Evolutionary conservation across 2,329 filamentous ascomycete species (phyloP).

Genomic region (Hymenoscyphus repandus): DNA sequence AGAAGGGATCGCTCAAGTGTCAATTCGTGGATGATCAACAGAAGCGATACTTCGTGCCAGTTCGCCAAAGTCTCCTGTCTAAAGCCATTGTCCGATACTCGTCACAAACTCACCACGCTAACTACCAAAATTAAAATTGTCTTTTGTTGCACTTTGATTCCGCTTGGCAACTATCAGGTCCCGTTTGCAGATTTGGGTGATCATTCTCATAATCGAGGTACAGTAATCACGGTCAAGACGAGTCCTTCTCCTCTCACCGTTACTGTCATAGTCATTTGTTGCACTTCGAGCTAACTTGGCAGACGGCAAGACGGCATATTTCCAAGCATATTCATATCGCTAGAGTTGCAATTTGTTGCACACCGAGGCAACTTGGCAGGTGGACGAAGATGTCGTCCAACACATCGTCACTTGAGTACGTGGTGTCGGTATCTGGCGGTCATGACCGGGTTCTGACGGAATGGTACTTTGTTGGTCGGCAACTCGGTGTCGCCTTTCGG

Average conservation of each 20-base stretch:
- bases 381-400: no score
- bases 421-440: no score
- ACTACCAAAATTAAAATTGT: not conserved
- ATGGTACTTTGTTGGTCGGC: no score
- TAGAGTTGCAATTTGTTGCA: not conserved
- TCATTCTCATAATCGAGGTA: not conserved
- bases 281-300: not conserved
- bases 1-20: no score
- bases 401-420: no score
- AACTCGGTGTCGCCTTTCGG: no score
- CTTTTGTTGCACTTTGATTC: not conserved
- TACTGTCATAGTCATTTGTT: conserved; percentile 2
- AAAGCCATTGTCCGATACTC: not conserved
- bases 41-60: no score
- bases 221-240: not conserved
- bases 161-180: not conserved
- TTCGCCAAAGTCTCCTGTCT: not conserved
- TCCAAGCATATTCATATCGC: not conserved
- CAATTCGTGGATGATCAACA: no score
- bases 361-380: not conserved
- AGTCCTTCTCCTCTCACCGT: not conserved
- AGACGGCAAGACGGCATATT: not conserved
- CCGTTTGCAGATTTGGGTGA: not conserved
- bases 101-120: not conserved
- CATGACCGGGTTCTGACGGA: no score